phyloP scores from a whole-genome alignment of 257 asterid genomes.

The Gentiana macrophylla region DNA sequence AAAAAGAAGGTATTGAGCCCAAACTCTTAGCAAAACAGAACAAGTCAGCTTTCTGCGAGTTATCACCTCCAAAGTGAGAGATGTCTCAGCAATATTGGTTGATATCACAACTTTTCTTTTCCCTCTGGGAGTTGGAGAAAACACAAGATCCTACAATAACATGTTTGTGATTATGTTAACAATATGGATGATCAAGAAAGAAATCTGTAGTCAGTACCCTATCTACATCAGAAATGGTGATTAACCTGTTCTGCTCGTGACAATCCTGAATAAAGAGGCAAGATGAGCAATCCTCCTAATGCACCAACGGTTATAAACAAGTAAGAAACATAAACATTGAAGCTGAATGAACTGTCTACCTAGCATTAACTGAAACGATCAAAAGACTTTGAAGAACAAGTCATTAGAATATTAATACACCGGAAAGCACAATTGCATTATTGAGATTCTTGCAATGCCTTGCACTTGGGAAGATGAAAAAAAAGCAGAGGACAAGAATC shows the following conservation, averaged over 20 bases:
- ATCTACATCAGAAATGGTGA: conserved; percentile 1
- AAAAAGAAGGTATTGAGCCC: background rate
- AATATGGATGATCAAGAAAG: background rate
- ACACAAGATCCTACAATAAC: conserved; percentile 62
- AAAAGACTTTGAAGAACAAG: background rate
- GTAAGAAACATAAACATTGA: background rate
- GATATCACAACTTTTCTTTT: conserved; percentile 90
- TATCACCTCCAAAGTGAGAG: conserved; percentile 88
- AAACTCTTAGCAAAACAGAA: background rate
- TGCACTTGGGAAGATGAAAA: too few relatives aligned
- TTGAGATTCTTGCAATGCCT: too few relatives aligned
- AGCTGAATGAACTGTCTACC: conserved; percentile 1
- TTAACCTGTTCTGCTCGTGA: conserved; percentile 89
- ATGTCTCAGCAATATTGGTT: conserved; percentile 96
- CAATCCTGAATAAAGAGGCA: conserved; percentile 91
- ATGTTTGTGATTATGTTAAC: conserved; percentile 5
- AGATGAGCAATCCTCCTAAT: conserved; percentile 60
- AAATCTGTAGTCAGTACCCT: conserved; percentile 2
- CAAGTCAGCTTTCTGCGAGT: background rate
- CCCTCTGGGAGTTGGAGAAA: conserved; percentile 87
- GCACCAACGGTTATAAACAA: conserved; percentile 6
- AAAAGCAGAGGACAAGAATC: too few relatives aligned
- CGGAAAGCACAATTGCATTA: background rate
- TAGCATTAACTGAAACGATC: conserved; percentile 1
- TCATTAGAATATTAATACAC: background rate